Base-by-base conservation (phyloP, 192 early-diverging fungal species). In the Coemansia furcata region DNA sequence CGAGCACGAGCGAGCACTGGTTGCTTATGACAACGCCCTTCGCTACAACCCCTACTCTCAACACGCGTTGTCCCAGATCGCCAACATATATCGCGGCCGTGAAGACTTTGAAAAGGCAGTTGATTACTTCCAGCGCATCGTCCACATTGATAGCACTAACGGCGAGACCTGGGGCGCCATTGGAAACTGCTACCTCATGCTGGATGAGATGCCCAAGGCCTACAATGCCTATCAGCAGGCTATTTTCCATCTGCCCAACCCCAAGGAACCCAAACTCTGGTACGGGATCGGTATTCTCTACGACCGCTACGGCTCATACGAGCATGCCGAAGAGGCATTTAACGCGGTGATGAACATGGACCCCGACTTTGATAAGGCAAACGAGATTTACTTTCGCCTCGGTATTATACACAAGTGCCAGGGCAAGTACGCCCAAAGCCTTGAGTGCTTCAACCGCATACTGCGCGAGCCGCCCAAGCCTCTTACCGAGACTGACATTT, bases 221-320 rank as follows among this genome's bases (percentile, higher is more conserved):
- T 98, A 97, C 71, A 85, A 89, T 54, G 93, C 95, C 3, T 99
- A 99, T 68, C 96, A 98, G 84, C 91, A 97, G 75, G 98, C 98
- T 15, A 85, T 99, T 30, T 90, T 95, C 76, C 91, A 94, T 72
- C 80, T 97, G 17, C 90, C 91, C 0, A 93, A 97, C 73, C 90
- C 93, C 46, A 95, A 93, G 91, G 98, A 98, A 69, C 95, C 96
- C 6, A 96, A 97, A 74, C 88, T 99, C 32, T 99, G 98, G 98
- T 99, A 98, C 68, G 96, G 96, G 10, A 98, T 98, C 52, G 98
- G 95, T 35, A 98, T 97, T 64, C 82, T 98, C 7, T 98, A 99
- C 69, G 96, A 98, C 72, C 90, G 95, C 32, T 99, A 97, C 68
- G 95, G 95, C 17, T 98, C 95, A 4, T 91, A 93, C 46, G 95